These are phyloP conservation scores for Termitomyces sp. DNA, from an alignment of 1,284 basidiomycete species.

Conservation along the genomic window DNA sequence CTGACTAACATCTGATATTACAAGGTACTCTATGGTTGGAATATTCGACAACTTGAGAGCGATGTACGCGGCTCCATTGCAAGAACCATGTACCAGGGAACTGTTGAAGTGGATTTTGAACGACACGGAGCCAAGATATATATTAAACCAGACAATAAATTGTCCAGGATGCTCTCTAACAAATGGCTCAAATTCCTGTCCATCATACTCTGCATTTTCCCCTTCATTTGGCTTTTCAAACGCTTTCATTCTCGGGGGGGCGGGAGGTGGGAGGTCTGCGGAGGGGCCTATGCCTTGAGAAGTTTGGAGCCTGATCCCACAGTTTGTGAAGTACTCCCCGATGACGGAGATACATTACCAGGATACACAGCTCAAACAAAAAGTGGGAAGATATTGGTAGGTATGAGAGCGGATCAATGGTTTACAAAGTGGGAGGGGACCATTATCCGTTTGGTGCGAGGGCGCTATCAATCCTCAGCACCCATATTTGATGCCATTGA, in stretches of 20 bases:
- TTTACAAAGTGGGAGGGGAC: conserved; percentile 69
- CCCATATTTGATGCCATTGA: conserved; percentile 23
- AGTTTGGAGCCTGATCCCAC: conserved; percentile 26
- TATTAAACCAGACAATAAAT: conserved; percentile 55
- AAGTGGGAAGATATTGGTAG: conserved; percentile 37
- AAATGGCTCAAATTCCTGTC: conserved; percentile 61
- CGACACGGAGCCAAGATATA: conserved; percentile 40
- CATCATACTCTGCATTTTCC: conserved; percentile 61
- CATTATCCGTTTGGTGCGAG: conserved; percentile 50
- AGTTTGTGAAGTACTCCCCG: background rate
- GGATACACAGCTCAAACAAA: conserved; percentile 16
- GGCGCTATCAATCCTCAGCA: conserved; percentile 29
- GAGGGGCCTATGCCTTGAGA: conserved; percentile 64
- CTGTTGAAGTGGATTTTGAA: conserved; percentile 45
- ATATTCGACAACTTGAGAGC: conserved; percentile 47
- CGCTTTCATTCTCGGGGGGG: conserved; percentile 56
- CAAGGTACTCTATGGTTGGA: conserved; percentile 58
- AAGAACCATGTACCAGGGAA: conserved; percentile 48
- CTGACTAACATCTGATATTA: background rate
- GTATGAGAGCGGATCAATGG: conserved; percentile 71
- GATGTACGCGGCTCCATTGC: conserved; percentile 49
- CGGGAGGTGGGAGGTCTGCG: conserved; percentile 64
- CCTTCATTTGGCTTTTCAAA: conserved; percentile 70
- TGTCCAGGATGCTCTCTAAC: conserved; percentile 59
- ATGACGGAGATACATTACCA: conserved; percentile 1